Conservation (phyloP, 306 rosid genomes). For the Arachis hypogaea region DNA sequence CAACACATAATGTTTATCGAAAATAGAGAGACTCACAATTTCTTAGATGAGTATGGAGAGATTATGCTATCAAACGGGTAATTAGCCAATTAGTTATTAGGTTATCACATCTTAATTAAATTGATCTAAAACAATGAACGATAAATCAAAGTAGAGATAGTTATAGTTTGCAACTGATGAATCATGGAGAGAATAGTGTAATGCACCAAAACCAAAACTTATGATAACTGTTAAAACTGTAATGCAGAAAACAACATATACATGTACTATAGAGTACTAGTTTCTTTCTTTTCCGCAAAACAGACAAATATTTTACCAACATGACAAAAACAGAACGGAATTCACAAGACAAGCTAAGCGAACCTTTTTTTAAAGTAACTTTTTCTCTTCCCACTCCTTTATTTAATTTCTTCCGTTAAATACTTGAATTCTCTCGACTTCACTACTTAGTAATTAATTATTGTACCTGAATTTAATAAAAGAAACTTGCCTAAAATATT, state of each 20-base stretch:
- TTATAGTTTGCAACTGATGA: not conserved
- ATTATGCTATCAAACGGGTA: too few species aligned
- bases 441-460: too few species aligned
- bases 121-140: not conserved
- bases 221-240: not conserved
- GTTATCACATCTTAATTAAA: not conserved
- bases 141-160: not conserved
- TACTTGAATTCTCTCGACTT: not conserved
- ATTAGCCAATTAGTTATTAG: too few species aligned
- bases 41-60: too few species aligned
- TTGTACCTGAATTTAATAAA: not conserved
- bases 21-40: too few species aligned
- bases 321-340: slow-evolving; percentile 3
- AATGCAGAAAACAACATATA: not conserved
- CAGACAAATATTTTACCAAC: not conserved
- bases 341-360: not conserved
- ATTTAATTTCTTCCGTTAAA: not conserved
- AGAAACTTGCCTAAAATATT: not conserved
- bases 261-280: too few species aligned
- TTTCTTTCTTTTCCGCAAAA: too few species aligned
- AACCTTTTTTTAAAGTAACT: not conserved
- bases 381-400: not conserved
- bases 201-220: not conserved
- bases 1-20: too few species aligned
- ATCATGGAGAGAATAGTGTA: not conserved